Evolutionary conservation across 2,329 filamentous ascomycete species (phyloP).

Genomic region (Colletotrichum noveboracense): DNA sequence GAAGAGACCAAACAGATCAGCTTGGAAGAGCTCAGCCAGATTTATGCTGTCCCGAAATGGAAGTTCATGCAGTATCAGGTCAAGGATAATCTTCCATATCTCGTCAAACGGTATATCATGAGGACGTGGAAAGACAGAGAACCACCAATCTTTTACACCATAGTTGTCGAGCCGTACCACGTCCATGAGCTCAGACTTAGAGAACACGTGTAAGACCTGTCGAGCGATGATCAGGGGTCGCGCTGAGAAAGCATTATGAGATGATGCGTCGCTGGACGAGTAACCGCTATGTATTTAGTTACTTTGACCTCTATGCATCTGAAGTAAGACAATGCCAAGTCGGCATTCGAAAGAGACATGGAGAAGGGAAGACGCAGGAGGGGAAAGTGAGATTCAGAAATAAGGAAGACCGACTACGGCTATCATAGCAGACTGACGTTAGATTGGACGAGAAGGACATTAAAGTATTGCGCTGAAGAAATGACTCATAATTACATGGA

Average conservation of each 20-base stretch:
- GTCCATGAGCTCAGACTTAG: not conserved
- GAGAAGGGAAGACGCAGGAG: too few relatives aligned
- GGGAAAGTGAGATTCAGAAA: too few relatives aligned
- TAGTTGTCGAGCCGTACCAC: not conserved
- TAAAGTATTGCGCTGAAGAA: too few relatives aligned
- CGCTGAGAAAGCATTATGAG: not conserved
- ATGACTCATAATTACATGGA: not conserved
- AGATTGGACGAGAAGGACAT: too few relatives aligned
- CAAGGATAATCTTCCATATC: not conserved
- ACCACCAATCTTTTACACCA: not conserved
- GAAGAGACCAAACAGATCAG: conserved; percentile 45
- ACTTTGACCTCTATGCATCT: too few relatives aligned
- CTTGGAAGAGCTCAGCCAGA: conserved; percentile 42
- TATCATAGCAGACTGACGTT: too few relatives aligned
- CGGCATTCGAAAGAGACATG: too few relatives aligned
- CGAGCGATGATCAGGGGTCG: not conserved
- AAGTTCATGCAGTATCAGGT: conserved; percentile 31
- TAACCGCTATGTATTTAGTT: too few relatives aligned
- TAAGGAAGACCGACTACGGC: too few relatives aligned
- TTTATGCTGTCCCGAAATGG: conserved; percentile 41
- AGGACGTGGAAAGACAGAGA: not conserved
- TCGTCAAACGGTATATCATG: not conserved
- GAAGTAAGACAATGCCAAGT: too few relatives aligned
- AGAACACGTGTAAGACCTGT: not conserved
- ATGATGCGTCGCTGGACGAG: too few relatives aligned